Percentiles rank a stretch among this genome's conserved stretches.
Evolutionary conservation across 805 yeast genomes (phyloP).

Genomic region (Saccharomycopsis sp.): DNA sequence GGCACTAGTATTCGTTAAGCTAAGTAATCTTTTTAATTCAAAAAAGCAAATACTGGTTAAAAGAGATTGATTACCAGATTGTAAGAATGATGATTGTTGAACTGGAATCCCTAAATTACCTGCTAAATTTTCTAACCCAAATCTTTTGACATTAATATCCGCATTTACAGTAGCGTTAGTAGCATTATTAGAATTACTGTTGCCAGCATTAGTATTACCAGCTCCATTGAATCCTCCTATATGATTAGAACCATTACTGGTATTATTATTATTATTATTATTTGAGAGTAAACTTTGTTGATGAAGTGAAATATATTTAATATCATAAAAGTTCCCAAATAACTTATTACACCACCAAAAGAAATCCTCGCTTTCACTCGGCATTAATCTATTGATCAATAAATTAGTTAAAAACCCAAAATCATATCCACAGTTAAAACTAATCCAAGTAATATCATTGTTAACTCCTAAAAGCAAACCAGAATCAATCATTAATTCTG

Average conservation of each 20-base stretch:
- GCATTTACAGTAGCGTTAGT: not conserved
- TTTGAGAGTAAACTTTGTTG: constrained; percentile 25
- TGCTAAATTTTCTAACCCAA: constrained; percentile 29
- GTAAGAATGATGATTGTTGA: constrained; percentile 23
- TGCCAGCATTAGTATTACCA: constrained; percentile 1
- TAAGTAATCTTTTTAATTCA: constrained; percentile 23
- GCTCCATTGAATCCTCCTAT: not conserved
- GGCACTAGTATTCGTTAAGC: constrained; percentile 1
- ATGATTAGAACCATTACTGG: not conserved
- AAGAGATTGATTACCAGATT: constrained; percentile 35
- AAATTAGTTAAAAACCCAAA: constrained; percentile 79
- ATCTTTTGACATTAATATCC: constrained; percentile 26
- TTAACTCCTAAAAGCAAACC: constrained; percentile 63
- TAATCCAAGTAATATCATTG: constrained; percentile 68
- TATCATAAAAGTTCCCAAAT: constrained; percentile 78
- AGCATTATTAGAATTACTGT: not conserved
- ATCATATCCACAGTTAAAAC: constrained; percentile 92
- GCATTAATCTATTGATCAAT: constrained; percentile 66
- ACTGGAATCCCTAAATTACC: constrained; percentile 30
- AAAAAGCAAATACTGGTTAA: constrained; percentile 33
- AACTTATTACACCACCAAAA: constrained; percentile 56
- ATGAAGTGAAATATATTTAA: constrained; percentile 41
- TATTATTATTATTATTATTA: constrained; percentile 10
- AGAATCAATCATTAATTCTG: constrained; percentile 74
- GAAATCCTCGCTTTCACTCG: constrained; percentile 71